Evolutionary conservation across 768 basidiomycete species (phyloP), one percentile per base, ranked within the genome.

Genomic region (Termitomyces heimii): DNA sequence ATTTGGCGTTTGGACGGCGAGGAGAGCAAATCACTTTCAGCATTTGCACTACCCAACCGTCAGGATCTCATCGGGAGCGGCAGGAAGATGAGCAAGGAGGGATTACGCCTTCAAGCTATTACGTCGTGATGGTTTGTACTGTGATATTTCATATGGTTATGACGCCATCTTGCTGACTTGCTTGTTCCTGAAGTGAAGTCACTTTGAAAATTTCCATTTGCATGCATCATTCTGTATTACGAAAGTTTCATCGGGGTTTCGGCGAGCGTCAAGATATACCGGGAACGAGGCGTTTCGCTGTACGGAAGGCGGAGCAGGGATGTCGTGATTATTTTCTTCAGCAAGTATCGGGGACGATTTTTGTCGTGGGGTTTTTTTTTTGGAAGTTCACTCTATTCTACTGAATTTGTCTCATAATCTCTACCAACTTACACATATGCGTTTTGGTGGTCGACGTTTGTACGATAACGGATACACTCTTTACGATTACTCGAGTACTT

Each of bases 1-100:
- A 91, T 91, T 55, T 91, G 88, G 88, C 77, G 76, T 52, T 64
- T 91, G 40, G 88, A 88, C 57, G 84, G 85, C 20, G 85, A 88
- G 63, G 88, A 91, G 70, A 82, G 75, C 65, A 80, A 79, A 61
- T 77, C 75, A 31, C 68, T 85, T 5, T 75, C 77, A 43, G 76
- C 76, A 2, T 78, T 83, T 57, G 74, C 80, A 0, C 65, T 83
- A 39, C 76, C 80, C 4, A 73, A 74, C 45, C 71, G 66, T n/a
- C 71, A 70, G 57, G 72, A 73, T 49, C 70, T 64, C 35, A 60
- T 71, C 69, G 72, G 68, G 45, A 60, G 63, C 60, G 72, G 74
- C 64, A 68, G 73, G 64, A 76, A 72, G 53, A 73, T 56, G 43
- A 76, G 72, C 57, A 69, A 69, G 31, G 80, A 82, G 63, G 59